Conservation (phyloP, 495 filamentous ascomycete species). For the Penicillium soppii region DNA sequence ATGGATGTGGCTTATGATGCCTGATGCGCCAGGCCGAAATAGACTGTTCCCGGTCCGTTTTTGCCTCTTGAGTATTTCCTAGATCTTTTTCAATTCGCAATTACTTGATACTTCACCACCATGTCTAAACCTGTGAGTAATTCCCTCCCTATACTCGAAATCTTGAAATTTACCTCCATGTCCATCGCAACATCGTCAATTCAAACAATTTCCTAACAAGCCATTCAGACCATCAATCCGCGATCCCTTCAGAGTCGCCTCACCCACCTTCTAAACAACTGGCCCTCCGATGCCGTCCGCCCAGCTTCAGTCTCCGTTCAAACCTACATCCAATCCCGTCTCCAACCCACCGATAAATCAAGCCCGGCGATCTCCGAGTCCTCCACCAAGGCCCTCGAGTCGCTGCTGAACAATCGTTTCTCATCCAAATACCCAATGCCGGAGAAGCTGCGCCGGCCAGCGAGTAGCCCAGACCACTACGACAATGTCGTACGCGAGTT, state of each 20-base stretch:
- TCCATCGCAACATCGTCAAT: not conserved
- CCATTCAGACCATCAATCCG: conserved; percentile 35
- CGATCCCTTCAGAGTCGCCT: conserved; percentile 60
- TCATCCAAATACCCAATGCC: conserved; percentile 65
- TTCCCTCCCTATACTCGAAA: not conserved
- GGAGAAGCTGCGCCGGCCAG: conserved; percentile 60
- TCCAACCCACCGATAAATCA: conserved; percentile 31
- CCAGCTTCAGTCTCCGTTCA: conserved; percentile 73
- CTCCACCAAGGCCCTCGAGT: conserved; percentile 69
- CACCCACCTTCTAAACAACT: conserved; percentile 59
- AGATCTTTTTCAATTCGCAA: not conserved
- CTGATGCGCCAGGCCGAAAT: conserved; percentile 20
- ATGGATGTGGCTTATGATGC: conserved; percentile 10
- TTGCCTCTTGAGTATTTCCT: not conserved
- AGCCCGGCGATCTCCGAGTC: conserved; percentile 51
- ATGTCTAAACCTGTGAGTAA: conserved; percentile 33
- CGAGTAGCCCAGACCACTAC: conserved; percentile 76
- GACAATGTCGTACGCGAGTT: conserved; percentile 69
- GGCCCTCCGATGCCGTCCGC: conserved; percentile 77
- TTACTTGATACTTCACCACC: conserved; percentile 4
- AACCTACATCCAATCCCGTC: conserved; percentile 60
- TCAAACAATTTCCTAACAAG: conserved; percentile 12
- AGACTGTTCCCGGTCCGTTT: conserved; percentile 5
- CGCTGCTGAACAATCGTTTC: conserved; percentile 74
- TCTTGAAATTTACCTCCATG: not conserved